phyloP scores from a whole-genome alignment of 768 basidiomycete genomes.

The Daedaleopsis nitida region DNA sequence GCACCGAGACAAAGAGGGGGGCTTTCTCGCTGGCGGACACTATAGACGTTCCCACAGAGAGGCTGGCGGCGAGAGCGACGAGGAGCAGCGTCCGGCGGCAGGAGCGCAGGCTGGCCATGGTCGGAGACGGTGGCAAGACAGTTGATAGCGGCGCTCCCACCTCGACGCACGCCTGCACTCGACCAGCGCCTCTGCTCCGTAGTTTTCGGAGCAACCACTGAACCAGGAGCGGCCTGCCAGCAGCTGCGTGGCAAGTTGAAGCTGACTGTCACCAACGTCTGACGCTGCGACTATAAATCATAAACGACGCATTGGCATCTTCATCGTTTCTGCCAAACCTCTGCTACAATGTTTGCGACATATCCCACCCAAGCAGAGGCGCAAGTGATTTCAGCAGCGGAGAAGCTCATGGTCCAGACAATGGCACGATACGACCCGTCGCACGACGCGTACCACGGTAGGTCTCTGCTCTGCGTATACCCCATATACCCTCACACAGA shows the following conservation, averaged over 20 bases:
- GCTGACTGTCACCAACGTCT: not conserved
- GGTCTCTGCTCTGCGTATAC: constrained; percentile 25
- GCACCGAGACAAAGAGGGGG: constrained; percentile 23
- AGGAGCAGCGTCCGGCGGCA: constrained; percentile 24
- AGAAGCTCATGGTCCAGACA: constrained; percentile 67
- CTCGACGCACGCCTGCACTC: too few species aligned
- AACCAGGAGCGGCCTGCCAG: too few species aligned
- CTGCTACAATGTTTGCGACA: constrained; percentile 6
- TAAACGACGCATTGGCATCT: too few species aligned
- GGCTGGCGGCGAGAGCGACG: constrained; percentile 21
- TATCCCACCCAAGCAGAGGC: constrained; percentile 59
- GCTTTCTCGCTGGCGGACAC: constrained; percentile 20
- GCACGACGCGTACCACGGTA: constrained; percentile 80
- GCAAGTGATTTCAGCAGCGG: constrained; percentile 55
- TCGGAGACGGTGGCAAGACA: constrained; percentile 1
- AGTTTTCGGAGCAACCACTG: too few species aligned
- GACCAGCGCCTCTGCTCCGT: not conserved
- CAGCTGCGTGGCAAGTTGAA: not conserved
- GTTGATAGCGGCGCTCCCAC: not conserved
- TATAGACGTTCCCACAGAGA: constrained; percentile 18
- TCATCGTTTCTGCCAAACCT: not conserved
- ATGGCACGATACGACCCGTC: constrained; percentile 83
- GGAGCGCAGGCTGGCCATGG: constrained; percentile 17
- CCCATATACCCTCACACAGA: not conserved
- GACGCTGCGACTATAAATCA: not conserved